Evolutionary conservation across 1,284 basidiomycete genomes (phyloP).

Genomic region (Meripilus lineatus): DNA sequence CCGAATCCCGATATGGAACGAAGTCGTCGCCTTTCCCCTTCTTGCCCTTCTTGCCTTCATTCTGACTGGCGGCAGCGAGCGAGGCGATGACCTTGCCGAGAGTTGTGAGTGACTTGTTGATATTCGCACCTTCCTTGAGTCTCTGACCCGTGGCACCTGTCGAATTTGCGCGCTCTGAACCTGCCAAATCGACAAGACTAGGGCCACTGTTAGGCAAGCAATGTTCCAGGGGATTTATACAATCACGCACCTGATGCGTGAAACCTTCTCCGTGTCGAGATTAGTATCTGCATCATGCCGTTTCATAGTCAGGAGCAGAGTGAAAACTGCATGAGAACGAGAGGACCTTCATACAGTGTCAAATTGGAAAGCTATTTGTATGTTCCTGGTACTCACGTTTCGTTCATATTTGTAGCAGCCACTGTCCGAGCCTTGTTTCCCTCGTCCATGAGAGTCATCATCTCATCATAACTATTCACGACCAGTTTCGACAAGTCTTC

Average conservation of each 20-base stretch:
- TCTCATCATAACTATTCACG: constrained; percentile 88
- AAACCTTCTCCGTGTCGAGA: constrained; percentile 93
- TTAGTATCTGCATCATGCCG: constrained; percentile 78
- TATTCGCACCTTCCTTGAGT: constrained; percentile 94
- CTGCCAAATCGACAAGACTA: constrained; percentile 92
- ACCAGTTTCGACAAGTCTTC: constrained; percentile 95
- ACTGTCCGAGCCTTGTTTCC: constrained; percentile 98
- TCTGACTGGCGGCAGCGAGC: constrained; percentile 75
- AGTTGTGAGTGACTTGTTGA: constrained; percentile 97
- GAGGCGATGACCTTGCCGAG: constrained; percentile 96
- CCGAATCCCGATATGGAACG: constrained; percentile 92
- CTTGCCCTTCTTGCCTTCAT: constrained; percentile 70
- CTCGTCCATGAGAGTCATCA: constrained; percentile 99
- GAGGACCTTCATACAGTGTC: constrained; percentile 62
- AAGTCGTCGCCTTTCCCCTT: constrained; percentile 87
- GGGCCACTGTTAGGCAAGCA: constrained; percentile 14
- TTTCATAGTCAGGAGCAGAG: constrained; percentile 89
- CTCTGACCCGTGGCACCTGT: constrained; percentile 95
- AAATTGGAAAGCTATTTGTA: not conserved
- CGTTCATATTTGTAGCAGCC: constrained; percentile 99
- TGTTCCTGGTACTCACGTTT: constrained; percentile 67
- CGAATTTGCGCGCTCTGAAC: constrained; percentile 93
- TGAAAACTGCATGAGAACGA: constrained; percentile 97
- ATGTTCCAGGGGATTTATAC: too few species aligned
- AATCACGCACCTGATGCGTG: constrained; percentile 76